Conservation (phyloP, 2,329 filamentous ascomycete species). For the Berkeleyomyces rouxiae region DNA sequence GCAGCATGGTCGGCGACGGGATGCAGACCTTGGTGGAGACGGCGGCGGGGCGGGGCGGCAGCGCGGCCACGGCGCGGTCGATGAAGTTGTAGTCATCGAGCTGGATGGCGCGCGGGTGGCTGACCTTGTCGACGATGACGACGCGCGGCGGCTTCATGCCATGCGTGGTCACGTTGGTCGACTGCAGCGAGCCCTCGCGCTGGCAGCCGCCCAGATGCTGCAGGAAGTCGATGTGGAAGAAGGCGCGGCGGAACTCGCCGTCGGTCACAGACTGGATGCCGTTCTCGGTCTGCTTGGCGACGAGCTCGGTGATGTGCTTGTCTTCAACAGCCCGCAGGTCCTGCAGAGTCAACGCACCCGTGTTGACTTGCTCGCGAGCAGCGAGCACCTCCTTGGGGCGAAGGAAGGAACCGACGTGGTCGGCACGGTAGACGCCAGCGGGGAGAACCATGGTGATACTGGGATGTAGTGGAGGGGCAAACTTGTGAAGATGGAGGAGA, state of each 20-base stretch:
- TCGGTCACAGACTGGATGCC: slow-evolving; percentile 49
- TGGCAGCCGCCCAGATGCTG: slow-evolving; percentile 28
- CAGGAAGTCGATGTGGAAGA: slow-evolving; percentile 33
- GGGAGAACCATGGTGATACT: slow-evolving; percentile 7
- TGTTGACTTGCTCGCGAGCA: slow-evolving; percentile 11
- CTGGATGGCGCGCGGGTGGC: slow-evolving; percentile 25
- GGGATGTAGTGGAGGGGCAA: not conserved
- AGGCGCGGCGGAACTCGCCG: slow-evolving; percentile 46
- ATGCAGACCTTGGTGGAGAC: slow-evolving; percentile 51
- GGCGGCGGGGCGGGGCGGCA: slow-evolving; percentile 26
- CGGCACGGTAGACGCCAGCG: slow-evolving; percentile 13
- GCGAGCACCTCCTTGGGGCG: slow-evolving; percentile 10
- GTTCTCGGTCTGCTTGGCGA: slow-evolving; percentile 45
- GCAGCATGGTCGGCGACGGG: slow-evolving; percentile 52
- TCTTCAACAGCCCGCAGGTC: slow-evolving; percentile 30
- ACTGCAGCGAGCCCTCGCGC: slow-evolving; percentile 23
- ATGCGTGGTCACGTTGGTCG: slow-evolving; percentile 25
- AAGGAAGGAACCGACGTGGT: slow-evolving; percentile 13
- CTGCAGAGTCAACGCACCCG: slow-evolving; percentile 15
- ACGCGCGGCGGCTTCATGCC: slow-evolving; percentile 19
- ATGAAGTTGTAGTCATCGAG: slow-evolving; percentile 28
- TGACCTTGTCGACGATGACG: slow-evolving; percentile 25
- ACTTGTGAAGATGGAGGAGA: not conserved
- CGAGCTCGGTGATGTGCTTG: slow-evolving; percentile 48
- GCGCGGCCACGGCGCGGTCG: slow-evolving; percentile 31